A percentile compares a stretch with the other conserved stretches of the same genome.
phyloP scores from a whole-genome alignment of 2,329 filamentous ascomycete species.

The Penicillium concentricum region DNA sequence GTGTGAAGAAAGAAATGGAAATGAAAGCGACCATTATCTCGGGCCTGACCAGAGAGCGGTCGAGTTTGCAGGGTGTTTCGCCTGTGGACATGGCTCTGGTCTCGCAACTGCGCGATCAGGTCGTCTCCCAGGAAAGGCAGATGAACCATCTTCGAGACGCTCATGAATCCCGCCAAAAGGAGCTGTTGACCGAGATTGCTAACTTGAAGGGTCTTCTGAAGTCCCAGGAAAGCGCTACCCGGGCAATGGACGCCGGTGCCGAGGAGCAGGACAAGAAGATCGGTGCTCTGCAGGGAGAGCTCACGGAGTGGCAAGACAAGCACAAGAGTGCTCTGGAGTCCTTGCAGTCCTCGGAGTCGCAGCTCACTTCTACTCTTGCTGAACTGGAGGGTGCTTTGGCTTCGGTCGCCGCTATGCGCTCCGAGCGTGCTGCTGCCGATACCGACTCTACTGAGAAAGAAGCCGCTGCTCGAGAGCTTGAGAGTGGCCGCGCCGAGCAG shows the following conservation, averaged over 20 bases:
- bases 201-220: conserved; percentile 60
- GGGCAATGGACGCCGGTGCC: conserved; percentile 33
- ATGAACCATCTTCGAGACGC: conserved; percentile 70
- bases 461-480: conserved; percentile 46
- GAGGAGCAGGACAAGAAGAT: conserved; percentile 59
- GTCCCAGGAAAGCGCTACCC: conserved; percentile 37
- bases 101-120: conserved; percentile 79
- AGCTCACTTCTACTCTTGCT: conserved; percentile 69
- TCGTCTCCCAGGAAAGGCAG: conserved; percentile 81
- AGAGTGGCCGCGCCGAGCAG: conserved; percentile 56
- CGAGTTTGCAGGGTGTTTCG: conserved; percentile 75
- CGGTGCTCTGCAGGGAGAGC: conserved; percentile 66
- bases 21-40: conserved; percentile 94
- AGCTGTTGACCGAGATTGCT: conserved; percentile 70
- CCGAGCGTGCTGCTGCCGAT: conserved; percentile 39
- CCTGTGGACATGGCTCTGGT: conserved; percentile 91
- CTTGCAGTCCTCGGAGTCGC: conserved; percentile 69
- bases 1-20: conserved; percentile 93
- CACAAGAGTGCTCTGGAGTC: conserved; percentile 69
- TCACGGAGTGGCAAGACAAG: conserved; percentile 72
- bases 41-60: conserved; percentile 86
- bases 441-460: conserved; percentile 36
- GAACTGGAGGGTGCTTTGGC: conserved; percentile 69
- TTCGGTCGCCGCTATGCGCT: conserved; percentile 50
- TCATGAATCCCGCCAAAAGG: conserved; percentile 71